Percentiles rank a stretch among this genome's conserved stretches.
Evolutionary conservation across 208 protist genomes (phyloP).

Genomic region (Leptomonas pyrrhocoris): DNA sequence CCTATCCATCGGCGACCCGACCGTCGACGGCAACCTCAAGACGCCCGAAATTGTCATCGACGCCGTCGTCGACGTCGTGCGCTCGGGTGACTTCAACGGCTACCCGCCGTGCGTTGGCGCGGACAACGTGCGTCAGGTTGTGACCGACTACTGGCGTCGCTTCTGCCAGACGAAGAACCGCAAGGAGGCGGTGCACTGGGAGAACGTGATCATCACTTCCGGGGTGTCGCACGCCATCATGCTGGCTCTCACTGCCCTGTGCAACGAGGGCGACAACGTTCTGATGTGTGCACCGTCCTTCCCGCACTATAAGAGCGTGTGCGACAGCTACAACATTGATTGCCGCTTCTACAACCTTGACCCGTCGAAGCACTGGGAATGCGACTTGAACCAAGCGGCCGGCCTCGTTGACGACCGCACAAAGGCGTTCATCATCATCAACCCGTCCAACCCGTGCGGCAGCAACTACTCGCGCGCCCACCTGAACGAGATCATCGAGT

Average conservation of each 20-base stretch:
- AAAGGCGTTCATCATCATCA: conserved; percentile 89
- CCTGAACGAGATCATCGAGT: conserved; percentile 58
- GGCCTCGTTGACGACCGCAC: conserved; percentile 81
- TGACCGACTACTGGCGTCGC: conserved; percentile 56
- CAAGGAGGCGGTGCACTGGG: conserved; percentile 29
- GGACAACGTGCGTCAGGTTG: conserved; percentile 47
- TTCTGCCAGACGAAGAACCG: conserved; percentile 20
- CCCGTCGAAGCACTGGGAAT: conserved; percentile 88
- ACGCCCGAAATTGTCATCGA: conserved; percentile 47
- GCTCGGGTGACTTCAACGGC: conserved; percentile 49
- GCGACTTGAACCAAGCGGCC: conserved; percentile 56
- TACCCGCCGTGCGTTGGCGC: conserved; percentile 67
- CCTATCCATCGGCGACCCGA: conserved; percentile 76
- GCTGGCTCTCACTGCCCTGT: conserved; percentile 71
- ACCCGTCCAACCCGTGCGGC: conserved; percentile 96
- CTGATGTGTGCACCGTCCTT: conserved; percentile 92
- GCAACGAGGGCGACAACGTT: conserved; percentile 89
- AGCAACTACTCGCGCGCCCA: conserved; percentile 85
- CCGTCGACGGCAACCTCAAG: conserved; percentile 75
- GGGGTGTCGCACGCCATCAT: conserved; percentile 69
- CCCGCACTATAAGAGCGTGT: conserved; percentile 91
- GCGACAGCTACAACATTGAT: conserved; percentile 74
- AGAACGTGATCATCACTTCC: conserved; percentile 74
- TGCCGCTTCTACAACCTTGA: conserved; percentile 77
- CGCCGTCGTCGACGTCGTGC: conserved; percentile 37